Conservation (phyloP, 202 grass and related monocot species). For the Panicum virgatum region DNA sequence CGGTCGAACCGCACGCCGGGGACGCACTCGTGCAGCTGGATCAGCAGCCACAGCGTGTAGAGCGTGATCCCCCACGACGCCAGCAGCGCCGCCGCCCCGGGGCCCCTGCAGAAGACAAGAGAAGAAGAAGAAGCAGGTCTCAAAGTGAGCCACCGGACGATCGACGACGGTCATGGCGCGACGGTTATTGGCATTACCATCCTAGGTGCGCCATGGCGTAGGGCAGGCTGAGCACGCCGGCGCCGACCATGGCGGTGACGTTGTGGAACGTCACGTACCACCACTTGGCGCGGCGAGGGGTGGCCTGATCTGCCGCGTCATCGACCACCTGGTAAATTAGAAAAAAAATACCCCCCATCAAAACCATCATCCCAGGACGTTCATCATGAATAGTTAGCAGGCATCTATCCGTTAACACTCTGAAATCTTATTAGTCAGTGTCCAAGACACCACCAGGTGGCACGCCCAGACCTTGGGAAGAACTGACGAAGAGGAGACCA, state of each 20-base stretch:
- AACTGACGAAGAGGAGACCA: slow-evolving; percentile 52
- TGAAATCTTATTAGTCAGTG: neutral
- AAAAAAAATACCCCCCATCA: neutral
- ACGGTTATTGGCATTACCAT: slow-evolving; percentile 37
- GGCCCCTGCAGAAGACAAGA: slow-evolving; percentile 45
- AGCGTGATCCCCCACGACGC: slow-evolving; percentile 76
- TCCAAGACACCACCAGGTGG: neutral
- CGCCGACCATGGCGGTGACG: slow-evolving; percentile 72
- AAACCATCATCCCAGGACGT: neutral
- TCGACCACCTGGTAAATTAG: slow-evolving; percentile 40
- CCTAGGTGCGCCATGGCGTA: slow-evolving; percentile 66
- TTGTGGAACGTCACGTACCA: slow-evolving; percentile 79
- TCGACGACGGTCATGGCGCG: neutral
- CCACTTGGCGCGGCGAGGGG: slow-evolving; percentile 59
- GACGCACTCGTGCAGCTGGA: slow-evolving; percentile 92
- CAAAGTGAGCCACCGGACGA: neutral
- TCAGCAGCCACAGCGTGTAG: slow-evolving; percentile 87
- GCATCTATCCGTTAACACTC: neutral
- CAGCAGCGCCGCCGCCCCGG: slow-evolving; percentile 50
- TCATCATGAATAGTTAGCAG: neutral
- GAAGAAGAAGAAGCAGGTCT: neutral
- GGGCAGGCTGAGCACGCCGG: slow-evolving; percentile 70
- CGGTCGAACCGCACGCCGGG: slow-evolving; percentile 82
- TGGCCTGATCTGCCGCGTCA: slow-evolving; percentile 15
- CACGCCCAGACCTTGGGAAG: slow-evolving; percentile 54